Conservation (phyloP, 139 green algal genomes). For the Spirogloea muscicola region DNA sequence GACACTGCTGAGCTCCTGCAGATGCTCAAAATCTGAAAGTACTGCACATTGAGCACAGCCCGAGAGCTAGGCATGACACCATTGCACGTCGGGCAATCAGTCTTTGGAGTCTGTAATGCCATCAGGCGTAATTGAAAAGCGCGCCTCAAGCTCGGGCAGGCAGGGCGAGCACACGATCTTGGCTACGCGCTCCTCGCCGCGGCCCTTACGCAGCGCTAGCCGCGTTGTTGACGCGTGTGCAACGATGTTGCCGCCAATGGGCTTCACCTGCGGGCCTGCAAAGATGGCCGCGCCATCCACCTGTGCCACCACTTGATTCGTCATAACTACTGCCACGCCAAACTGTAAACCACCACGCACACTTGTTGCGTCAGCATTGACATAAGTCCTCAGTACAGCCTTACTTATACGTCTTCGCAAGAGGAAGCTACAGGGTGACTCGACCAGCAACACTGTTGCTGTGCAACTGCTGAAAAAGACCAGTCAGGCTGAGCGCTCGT, state of each 20-base stretch:
- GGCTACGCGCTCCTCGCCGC: constrained; percentile 73
- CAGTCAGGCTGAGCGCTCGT: no score
- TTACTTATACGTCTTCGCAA: no score
- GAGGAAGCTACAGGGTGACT: no score
- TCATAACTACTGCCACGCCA: constrained; percentile 90
- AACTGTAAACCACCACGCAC: constrained; percentile 55
- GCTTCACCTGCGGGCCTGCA: constrained; percentile 85
- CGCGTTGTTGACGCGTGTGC: constrained; percentile 97
- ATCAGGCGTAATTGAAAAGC: constrained; percentile 77
- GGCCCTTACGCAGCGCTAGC: constrained; percentile 84
- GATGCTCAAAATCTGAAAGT: no score
- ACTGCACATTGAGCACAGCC: no score
- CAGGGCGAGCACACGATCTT: constrained; percentile 89
- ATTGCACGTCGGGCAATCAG: no score
- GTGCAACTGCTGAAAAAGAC: no score
- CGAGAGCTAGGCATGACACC: no score
- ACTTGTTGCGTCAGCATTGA: no score
- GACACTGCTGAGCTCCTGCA: no score
- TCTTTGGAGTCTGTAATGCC: constrained; percentile 87
- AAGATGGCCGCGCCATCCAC: constrained; percentile 87
- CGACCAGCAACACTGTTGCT: no score
- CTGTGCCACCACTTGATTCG: constrained; percentile 95
- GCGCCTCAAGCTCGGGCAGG: constrained; percentile 88
- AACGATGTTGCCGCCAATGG: constrained; percentile 99
- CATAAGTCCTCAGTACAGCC: no score